Conservation (phyloP, 257 asterid genomes). For the Handroanthus guayacan region DNA sequence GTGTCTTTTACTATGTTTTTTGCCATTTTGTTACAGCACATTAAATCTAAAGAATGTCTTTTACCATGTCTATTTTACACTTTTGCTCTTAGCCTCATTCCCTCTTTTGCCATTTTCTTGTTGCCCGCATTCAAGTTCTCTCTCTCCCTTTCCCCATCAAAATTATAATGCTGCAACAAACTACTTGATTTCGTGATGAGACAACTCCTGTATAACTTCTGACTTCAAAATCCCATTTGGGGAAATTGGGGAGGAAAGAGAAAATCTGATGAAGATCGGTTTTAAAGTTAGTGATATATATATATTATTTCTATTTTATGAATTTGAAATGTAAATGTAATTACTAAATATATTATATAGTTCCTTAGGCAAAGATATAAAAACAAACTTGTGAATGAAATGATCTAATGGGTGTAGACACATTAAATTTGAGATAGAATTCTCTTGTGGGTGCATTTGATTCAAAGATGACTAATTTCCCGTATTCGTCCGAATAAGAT, state of each 20-base stretch:
- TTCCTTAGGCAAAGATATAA: no score
- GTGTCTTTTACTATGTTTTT: conserved; percentile 59
- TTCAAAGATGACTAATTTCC: no score
- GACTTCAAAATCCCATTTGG: conserved; percentile 26
- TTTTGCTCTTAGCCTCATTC: conserved; percentile 51
- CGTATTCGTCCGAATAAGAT: no score
- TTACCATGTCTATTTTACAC: conserved; percentile 44
- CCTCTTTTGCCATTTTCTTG: conserved; percentile 40
- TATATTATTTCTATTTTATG: no score
- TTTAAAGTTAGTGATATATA: background rate
- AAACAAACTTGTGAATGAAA: no score
- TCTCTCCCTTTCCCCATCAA: conserved; percentile 21
- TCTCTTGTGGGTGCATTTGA: no score
- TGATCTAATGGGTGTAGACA: no score
- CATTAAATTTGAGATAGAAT: no score
- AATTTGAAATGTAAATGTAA: no score
- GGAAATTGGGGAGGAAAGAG: background rate
- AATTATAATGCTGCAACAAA: conserved; percentile 24
- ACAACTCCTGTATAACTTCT: conserved; percentile 35
- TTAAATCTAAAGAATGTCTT: conserved; percentile 57
- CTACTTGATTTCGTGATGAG: conserved; percentile 37
- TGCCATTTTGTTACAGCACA: conserved; percentile 48
- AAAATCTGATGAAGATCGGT: background rate
- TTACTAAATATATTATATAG: no score
- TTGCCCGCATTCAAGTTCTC: conserved; percentile 38